Evolutionary conservation across 2,329 filamentous ascomycete genomes (phyloP), one percentile per base, ranked within the genome.

Genomic region (Pseudohalonectria lignicola): DNA sequence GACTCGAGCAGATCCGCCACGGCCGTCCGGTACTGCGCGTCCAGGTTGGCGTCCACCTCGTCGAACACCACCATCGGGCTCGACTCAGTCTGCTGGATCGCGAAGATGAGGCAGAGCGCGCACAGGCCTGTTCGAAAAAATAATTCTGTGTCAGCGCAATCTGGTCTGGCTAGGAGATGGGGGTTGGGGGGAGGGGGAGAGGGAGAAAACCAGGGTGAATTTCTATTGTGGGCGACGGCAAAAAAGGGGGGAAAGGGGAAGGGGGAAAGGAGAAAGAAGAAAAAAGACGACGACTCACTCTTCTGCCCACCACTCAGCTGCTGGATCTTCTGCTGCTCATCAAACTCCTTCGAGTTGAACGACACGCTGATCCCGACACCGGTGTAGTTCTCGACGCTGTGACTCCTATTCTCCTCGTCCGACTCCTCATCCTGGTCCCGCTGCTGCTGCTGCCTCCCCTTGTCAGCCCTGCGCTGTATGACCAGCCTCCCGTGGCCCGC

Each of bases 11-110:
- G 85, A 40, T 85, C 75, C 3, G 92, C 92, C 10, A 98, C 92
- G 1, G 92, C 90, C 1, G 92, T 95, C 43, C 92, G 83, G 66
- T 98, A 98, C 61, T 98, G 92, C 1, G 92, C 88, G 57, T 98
- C 92, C 18, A 98, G 74, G 56, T 98, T 98, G 59, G 92, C 92
- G 55, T 98, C 92, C 46, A 98, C 94, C 62, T 98, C 92, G 59
- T 98, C 92, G 51, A 98, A 98, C 52, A 98, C 88, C 57, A 98
- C 95, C 71, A 98, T 96, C 1, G 92, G 92, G 32, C 90, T 93
- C 9, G 90, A 92, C 57, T 98, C 92, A 42, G 90, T 94, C 49
- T 88, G 86, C 61, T 98, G 92, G 49, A 98, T 93, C n/a, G 92
- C 92, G 56, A 98, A 98, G 49, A 98, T 93, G 37, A 98, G 76